Base-by-base conservation (phyloP, 306 rosid genomes). In the Corylus avellana region DNA sequence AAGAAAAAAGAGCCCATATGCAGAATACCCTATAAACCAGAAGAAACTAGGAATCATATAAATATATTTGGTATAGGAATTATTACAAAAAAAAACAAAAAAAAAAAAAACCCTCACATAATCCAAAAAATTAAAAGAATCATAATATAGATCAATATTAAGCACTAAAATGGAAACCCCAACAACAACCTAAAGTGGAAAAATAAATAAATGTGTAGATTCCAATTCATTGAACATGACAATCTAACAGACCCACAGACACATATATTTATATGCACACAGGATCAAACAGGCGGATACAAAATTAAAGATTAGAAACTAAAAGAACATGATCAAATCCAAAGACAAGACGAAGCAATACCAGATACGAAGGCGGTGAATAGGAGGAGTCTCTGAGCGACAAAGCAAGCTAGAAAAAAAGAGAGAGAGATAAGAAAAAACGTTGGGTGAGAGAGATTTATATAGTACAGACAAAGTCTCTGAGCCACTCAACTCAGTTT, bases 391-490 rank as follows among this genome's bases (percentile, higher is more conserved):
- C 64, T 69, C 48, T 3, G 10, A 71, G 20, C 20, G 27, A 71
- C 46, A 39, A 32, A 12, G 16, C 42, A 3, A 77, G 18, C 51
- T 4, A 42, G 46, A 4, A 29, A 50, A 0, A 20, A 3, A 0
- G 18, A 51, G 17, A 53, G 25, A 77, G 72, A 42, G 4, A 57
- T 17, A 4, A 16, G 16, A 7, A 16, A 12, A 16, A 1, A 44
- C 22, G 12, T 3, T n/a, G 48, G 68, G 76, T 7, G 42, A 10
- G 59, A 39, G 2, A n/a, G 55, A 53, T 42, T 76, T 77, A 63
- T 77, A 71, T 29, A 70, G 75, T 62, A 20, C 75, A 77, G 85
- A 77, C 44, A 72, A 63, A n/a, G 35, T 25, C 85, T 77, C 85
- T n/a, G 32, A 14, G 7, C 78, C 81, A 72, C 74, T 16, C 70